Percentiles rank a stretch among this genome's conserved stretches.
Evolutionary conservation across 192 early-diverging fungal species (phyloP).

Genomic region (Piromyces finnis): DNA sequence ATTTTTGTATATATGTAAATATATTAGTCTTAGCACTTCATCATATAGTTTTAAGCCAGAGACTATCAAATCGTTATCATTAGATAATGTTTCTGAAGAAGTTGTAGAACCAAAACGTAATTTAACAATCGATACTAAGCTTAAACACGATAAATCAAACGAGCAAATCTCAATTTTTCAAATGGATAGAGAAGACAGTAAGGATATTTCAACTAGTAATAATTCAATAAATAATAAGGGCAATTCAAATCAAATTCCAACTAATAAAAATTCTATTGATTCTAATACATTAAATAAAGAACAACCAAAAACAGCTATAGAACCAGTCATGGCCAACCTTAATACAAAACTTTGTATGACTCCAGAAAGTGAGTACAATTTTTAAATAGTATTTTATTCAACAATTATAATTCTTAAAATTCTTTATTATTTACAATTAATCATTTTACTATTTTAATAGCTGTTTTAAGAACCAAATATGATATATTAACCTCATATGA

Average conservation of each 20-base stretch:
- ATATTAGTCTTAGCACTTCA: neutral
- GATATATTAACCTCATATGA: constrained; percentile 57
- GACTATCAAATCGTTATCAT: neutral
- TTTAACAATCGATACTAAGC: neutral
- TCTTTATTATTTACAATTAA: too few relatives aligned
- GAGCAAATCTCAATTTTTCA: neutral
- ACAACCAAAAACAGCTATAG: neutral
- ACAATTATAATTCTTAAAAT: too few relatives aligned
- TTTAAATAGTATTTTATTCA: too few relatives aligned
- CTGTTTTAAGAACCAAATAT: neutral
- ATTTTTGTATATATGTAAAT: neutral
- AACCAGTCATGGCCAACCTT: neutral
- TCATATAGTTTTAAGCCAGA: neutral
- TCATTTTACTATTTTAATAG: too few relatives aligned
- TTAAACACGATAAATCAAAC: neutral
- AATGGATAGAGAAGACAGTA: neutral
- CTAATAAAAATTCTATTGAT: too few relatives aligned
- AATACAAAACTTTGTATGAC: neutral
- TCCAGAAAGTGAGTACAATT: neutral
- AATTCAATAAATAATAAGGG: too few relatives aligned
- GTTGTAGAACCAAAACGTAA: neutral
- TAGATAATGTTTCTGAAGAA: neutral
- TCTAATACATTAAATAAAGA: neutral
- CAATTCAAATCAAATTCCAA: too few relatives aligned
- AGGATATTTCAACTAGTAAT: neutral